Evolutionary conservation across 2,329 filamentous ascomycete genomes (phyloP), one percentile per base, ranked within the genome.

Genomic region (Aspergillus calidoustus): DNA sequence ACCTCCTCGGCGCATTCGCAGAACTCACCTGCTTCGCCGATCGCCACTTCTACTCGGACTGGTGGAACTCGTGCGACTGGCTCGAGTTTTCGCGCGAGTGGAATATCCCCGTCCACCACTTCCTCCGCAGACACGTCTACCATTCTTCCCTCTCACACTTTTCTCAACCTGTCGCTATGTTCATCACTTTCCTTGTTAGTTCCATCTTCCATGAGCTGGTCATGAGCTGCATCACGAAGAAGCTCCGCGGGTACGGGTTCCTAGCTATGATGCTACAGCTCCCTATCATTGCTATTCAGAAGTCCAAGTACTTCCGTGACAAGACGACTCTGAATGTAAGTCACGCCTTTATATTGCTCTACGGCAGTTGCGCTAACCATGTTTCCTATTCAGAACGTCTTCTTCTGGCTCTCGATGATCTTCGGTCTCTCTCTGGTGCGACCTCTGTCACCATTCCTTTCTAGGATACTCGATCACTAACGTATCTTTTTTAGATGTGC

Each of bases 221-320:
- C 71, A 96, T 99, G 91, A 93, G 91, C 7, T 98, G 94, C 76
- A 98, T 99, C 75, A 97, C 93, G 28, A 94, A 97, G 83, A 98
- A 99, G 81, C 83, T 98, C 50, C 83, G 95, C 43, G 95, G 95
- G 13, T 99, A 98, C 73, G 95, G 94, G 9, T 96, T 97, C 74
- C 73, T 96, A 22, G 91, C 92, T 64, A 95, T 97, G 88, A 98
- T 99, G 95, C 80, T 96, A 64, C 95, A 99, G 82, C 85, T 98
- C 68, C 95, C 95, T 0, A 95, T 98, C 68, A 91, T 98, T n/a
- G 87, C 93, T 76, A 81, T 98, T 31, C 95, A 98, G 81, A 86
- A 91, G 64, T 93, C 91, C 4, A 86, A 83, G 63, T 92, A 87
- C 81, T 87, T 98, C 43, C 86, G 88, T 58, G 88, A 89, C 22